Percentiles rank a stretch among this genome's conserved stretches.
These are phyloP conservation scores for Albugo candida DNA, from an alignment of 352 stramenopile genomes.

Conservation along the genomic window DNA sequence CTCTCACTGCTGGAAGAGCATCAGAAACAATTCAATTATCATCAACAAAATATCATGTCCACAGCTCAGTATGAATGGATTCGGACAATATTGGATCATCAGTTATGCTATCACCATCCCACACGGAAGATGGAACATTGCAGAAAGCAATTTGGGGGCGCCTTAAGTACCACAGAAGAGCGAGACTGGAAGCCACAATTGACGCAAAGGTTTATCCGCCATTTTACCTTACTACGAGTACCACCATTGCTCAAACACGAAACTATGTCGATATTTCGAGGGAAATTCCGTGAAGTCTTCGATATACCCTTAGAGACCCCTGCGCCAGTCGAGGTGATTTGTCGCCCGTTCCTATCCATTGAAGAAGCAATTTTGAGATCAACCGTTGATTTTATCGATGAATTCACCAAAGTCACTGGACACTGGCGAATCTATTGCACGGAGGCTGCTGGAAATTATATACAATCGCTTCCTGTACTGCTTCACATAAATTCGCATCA, in stretches of 20 bases:
- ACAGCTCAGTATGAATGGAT: not conserved
- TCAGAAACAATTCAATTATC: not conserved
- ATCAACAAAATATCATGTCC: not conserved
- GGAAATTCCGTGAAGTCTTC: not conserved
- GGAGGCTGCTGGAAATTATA: too few species aligned
- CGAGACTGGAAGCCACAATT: not conserved
- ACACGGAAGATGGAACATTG: too few species aligned
- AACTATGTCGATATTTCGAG: not conserved
- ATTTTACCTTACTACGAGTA: not conserved
- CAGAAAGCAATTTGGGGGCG: not conserved
- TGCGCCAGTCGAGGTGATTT: not conserved
- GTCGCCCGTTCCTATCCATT: not conserved
- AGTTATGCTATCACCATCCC: not conserved
- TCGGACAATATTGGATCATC: not conserved
- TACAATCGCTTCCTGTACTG: not conserved
- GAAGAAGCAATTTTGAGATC: not conserved
- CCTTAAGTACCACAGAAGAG: not conserved
- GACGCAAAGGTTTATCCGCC: not conserved
- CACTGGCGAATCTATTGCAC: too few species aligned
- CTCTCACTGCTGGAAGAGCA: not conserved
- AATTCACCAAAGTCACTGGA: not conserved
- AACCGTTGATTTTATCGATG: not conserved
- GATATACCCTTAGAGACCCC: not conserved
- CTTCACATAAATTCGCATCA: not conserved
- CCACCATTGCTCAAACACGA: not conserved